phyloP scores from a whole-genome alignment of 768 basidiomycete species.

The Leccinellum rugosiceps region DNA sequence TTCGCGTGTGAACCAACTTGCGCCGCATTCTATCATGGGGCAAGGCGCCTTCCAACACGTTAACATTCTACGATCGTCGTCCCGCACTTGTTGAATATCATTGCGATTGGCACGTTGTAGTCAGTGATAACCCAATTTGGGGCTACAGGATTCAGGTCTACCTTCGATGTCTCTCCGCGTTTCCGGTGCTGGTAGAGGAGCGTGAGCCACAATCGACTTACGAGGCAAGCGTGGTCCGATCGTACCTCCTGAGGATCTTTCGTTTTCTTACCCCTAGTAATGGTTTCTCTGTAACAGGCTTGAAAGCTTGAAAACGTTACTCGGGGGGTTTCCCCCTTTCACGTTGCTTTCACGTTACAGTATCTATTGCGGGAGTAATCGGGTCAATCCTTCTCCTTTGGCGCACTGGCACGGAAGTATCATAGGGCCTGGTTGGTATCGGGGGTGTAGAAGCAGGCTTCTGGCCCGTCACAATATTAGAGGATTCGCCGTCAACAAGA shows the following conservation, averaged over 20 bases:
- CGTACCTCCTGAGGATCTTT: background rate
- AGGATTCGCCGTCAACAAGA: background rate
- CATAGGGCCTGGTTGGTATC: no score
- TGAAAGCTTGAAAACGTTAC: background rate
- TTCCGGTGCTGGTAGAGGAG: no score
- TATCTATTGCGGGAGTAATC: background rate
- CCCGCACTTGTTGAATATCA: background rate
- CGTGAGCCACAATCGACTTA: background rate
- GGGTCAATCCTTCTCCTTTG: background rate
- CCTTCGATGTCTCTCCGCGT: no score
- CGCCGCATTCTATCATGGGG: background rate
- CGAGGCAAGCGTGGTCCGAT: background rate
- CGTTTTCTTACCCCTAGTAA: background rate
- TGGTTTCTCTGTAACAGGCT: background rate
- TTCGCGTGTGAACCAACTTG: background rate
- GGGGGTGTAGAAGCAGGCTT: no score
- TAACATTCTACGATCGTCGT: background rate
- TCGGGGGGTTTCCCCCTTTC: background rate
- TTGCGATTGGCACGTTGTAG: background rate
- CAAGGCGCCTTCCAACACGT: background rate
- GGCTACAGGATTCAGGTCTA: background rate
- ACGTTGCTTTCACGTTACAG: no score
- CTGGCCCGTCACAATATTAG: background rate
- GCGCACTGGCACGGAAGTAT: background rate
- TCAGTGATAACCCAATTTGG: background rate